These are phyloP conservation scores for Morella rubra DNA, from an alignment of 306 rosid species.

Conservation along the genomic window DNA sequence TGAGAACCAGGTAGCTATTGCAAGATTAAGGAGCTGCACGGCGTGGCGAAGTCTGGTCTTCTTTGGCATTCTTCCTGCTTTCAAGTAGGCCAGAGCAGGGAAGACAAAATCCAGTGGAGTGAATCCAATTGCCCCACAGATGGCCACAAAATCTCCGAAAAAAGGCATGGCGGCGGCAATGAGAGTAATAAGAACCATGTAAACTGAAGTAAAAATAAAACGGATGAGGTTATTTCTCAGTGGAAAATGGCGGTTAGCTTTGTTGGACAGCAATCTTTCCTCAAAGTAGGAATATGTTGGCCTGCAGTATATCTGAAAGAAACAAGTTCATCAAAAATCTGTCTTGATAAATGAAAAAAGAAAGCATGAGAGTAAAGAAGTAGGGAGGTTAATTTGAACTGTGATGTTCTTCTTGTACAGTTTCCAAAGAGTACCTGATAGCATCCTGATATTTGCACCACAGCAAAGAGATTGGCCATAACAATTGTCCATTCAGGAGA, in stretches of 20 bases:
- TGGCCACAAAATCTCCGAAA: conserved; percentile 72
- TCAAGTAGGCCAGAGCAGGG: conserved; percentile 72
- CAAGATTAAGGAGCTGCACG: conserved; percentile 50
- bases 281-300: conserved; percentile 74
- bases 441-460: conserved; percentile 75
- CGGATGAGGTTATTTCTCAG: conserved; percentile 33
- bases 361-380: neutral
- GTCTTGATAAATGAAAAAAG: neutral
- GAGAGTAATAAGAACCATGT: conserved; percentile 54
- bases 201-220: conserved; percentile 42
- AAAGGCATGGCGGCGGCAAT: conserved; percentile 78
- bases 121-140: conserved; percentile 76
- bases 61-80: conserved; percentile 40
- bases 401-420: neutral
- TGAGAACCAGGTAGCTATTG: conserved; percentile 63
- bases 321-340: neutral
- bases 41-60: conserved; percentile 35
- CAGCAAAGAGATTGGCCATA: conserved; percentile 79
- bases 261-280: conserved; percentile 37
- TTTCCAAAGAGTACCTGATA: conserved; percentile 48
- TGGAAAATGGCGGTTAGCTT: conserved; percentile 23
- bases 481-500: conserved; percentile 68
- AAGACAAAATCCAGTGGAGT: conserved; percentile 72
- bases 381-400: too few relatives aligned
- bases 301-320: conserved; percentile 70